Evolutionary conservation across 495 filamentous ascomycete genomes (phyloP), one percentile per base, ranked within the genome.

Genomic region (Emericellopsis terricola): DNA sequence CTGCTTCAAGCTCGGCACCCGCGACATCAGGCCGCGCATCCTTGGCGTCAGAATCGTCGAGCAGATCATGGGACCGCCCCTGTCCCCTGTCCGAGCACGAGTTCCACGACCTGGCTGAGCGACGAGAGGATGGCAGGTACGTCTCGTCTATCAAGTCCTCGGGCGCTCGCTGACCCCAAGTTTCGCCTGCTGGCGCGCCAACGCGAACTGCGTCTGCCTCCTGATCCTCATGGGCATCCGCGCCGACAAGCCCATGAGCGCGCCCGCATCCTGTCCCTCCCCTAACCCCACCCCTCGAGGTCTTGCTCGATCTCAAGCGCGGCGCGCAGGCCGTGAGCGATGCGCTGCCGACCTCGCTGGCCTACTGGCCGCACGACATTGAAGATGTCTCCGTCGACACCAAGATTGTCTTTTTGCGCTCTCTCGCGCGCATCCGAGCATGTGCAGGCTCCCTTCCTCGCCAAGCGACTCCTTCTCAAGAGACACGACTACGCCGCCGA

Each of bases 221-320:
- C 47, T 70, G n/a, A 65, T 68, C 19, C 66, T 68, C 15, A 55
- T 69, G 13, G 72, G 71, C 10, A 49, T 75, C 2, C 73, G 78
- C 42, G 60, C 67, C 42, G 62, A 68, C n/a, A n/a, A n/a, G n/a
- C n/a, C n/a, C n/a, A n/a, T n/a, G n/a, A n/a, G n/a, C n/a, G n/a
- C n/a, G n/a, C n/a, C n/a, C n/a, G n/a, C n/a, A n/a, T n/a, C n/a
- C n/a, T n/a, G n/a, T n/a, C n/a, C n/a, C n/a, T n/a, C n/a, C n/a
- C n/a, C n/a, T n/a, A n/a, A n/a, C n/a, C n/a, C n/a, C n/a, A n/a
- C n/a, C n/a, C n/a, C n/a, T n/a, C 36, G 51, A 61, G 0, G 50
- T 18, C n/a, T 18, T 39, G 19, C 24, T 39, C 9, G 21, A 15
- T 6, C n/a, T n/a, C n/a, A n/a, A n/a, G n/a, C n/a, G n/a, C n/a